phyloP scores from a whole-genome alignment of 371 early-diverging fungal genomes.

The Nematocida displodere region DNA sequence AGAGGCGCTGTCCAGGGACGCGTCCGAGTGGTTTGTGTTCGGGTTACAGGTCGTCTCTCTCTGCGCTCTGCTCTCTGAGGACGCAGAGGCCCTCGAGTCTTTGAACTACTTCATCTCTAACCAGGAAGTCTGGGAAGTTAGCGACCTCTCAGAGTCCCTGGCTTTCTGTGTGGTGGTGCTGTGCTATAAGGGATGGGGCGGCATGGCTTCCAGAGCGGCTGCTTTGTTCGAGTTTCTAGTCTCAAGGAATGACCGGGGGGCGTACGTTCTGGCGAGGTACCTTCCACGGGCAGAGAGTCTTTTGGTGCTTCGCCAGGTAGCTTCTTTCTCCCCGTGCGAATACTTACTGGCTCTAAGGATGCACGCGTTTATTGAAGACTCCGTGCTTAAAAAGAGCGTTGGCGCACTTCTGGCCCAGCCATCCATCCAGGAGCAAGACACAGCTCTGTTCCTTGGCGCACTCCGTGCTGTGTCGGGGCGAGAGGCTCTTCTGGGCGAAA shows the following conservation, averaged over 20 bases:
- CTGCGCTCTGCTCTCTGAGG: not conserved
- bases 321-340: not conserved
- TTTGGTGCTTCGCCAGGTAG: not conserved
- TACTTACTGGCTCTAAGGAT: not conserved
- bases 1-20: not conserved
- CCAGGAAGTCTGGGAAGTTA: not conserved
- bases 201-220: not conserved
- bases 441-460: not conserved
- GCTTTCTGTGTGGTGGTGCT: not conserved
- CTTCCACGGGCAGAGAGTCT: too few species aligned
- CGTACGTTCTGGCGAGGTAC: not conserved
- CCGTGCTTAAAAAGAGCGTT: not conserved
- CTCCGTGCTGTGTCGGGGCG: too few species aligned
- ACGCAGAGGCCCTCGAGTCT: not conserved
- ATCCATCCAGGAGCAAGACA: not conserved
- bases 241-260: too few species aligned
- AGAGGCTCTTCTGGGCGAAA: too few species aligned
- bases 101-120: not conserved
- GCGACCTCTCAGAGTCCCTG: not conserved
- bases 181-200: not conserved
- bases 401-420: not conserved
- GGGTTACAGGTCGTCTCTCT: not conserved
- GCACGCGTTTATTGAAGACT: not conserved
- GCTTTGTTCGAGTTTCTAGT: not conserved
- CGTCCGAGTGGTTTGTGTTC: constrained; percentile 10